Percentiles rank a stretch among this genome's conserved stretches.
These are phyloP conservation scores for Colletotrichum tanaceti DNA, from an alignment of 2,329 filamentous ascomycete genomes.

Conservation along the genomic window DNA sequence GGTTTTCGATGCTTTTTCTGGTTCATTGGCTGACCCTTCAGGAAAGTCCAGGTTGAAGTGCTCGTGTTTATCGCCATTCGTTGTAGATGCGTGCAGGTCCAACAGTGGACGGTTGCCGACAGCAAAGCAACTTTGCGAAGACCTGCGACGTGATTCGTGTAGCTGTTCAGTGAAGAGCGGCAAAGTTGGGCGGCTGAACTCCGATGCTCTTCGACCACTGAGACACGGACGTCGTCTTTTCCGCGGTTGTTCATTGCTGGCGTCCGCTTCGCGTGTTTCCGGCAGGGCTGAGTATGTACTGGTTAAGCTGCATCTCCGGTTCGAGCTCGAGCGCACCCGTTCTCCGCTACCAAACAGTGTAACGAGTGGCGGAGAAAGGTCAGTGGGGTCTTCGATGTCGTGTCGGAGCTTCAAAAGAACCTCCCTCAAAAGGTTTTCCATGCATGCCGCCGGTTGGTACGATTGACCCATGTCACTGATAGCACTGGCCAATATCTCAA, in stretches of 20 bases:
- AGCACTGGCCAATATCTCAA: conserved; percentile 64
- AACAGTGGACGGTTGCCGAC: conserved; percentile 41
- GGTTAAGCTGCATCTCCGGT: conserved; percentile 29
- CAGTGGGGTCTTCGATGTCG: conserved; percentile 37
- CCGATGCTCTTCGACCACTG: conserved; percentile 47
- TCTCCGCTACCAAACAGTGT: conserved; percentile 7
- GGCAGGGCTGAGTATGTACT: conserved; percentile 46
- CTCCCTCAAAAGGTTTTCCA: conserved; percentile 64
- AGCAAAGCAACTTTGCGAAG: conserved; percentile 40
- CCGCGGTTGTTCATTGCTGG: conserved; percentile 43
- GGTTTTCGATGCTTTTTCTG: conserved; percentile 33
- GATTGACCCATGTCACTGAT: conserved; percentile 64
- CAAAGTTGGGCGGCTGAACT: conserved; percentile 48
- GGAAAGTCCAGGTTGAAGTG: conserved; percentile 48
- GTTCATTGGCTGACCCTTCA: conserved; percentile 45
- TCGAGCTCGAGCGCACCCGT: conserved; percentile 12
- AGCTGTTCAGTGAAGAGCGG: conserved; percentile 43
- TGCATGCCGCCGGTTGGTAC: conserved; percentile 65
- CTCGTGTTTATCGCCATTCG: conserved; percentile 41
- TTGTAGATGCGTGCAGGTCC: conserved; percentile 46
- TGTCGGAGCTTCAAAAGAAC: conserved; percentile 61
- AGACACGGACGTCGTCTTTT: conserved; percentile 48
- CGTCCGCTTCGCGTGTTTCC: conserved; percentile 48
- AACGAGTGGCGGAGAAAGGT: conserved; percentile 6
- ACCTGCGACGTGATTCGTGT: conserved; percentile 42